A percentile compares a stretch with the other conserved stretches of the same genome.
These are phyloP conservation scores for Neospermospora avenae DNA, from an alignment of 2,329 filamentous ascomycete species.

Conservation along the genomic window DNA sequence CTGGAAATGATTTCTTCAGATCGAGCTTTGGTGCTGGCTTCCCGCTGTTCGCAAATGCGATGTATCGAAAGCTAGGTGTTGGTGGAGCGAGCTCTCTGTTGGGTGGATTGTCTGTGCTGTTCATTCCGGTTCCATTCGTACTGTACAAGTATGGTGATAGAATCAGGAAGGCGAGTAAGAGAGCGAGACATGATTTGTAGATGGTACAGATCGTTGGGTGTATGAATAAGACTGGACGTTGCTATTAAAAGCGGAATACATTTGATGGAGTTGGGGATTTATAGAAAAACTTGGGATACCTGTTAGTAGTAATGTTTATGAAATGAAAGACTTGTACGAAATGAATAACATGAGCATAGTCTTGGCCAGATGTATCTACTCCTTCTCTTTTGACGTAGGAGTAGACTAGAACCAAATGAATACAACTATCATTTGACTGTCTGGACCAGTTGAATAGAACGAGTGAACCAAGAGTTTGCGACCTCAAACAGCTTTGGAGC, in stretches of 20 bases:
- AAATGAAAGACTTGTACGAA: no score
- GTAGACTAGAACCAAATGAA: no score
- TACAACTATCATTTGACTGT: no score
- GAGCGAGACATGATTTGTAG: slow-evolving; percentile 27
- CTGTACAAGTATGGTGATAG: slow-evolving; percentile 27
- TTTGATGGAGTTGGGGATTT: neutral
- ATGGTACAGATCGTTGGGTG: neutral
- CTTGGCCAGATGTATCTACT: no score
- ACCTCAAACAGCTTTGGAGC: no score
- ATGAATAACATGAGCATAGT: no score
- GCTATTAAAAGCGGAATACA: neutral
- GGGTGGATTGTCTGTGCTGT: slow-evolving; percentile 34
- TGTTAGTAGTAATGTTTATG: neutral
- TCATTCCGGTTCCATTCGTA: slow-evolving; percentile 30
- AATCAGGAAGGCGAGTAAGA: slow-evolving; percentile 25
- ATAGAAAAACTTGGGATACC: neutral
- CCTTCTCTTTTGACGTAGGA: no score
- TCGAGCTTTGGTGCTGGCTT: slow-evolving; percentile 37
- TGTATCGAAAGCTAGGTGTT: slow-evolving; percentile 36
- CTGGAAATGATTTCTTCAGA: slow-evolving; percentile 39
- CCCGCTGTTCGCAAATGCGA: slow-evolving; percentile 35
- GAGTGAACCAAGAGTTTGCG: no score
- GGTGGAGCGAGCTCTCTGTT: slow-evolving; percentile 36
- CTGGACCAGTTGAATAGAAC: no score
- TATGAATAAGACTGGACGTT: neutral